A percentile compares a stretch with the other conserved stretches of the same genome.
Conservation (phyloP, 441 rosid genomes). For the Brassica balearica region DNA sequence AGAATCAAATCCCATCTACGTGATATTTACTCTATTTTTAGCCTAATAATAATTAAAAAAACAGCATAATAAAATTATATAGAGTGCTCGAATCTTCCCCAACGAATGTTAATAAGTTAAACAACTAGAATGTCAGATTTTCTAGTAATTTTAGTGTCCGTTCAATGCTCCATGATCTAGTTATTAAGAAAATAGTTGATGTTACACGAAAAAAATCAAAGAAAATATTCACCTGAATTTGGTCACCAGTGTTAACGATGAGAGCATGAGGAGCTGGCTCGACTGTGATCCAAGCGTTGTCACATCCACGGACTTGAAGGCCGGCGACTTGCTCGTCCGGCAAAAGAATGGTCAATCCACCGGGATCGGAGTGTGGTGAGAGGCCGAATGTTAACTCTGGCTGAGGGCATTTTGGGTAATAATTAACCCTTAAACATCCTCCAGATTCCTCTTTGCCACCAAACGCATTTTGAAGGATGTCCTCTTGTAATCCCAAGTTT, state of each 20-base stretch:
- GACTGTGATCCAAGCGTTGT: conserved; percentile 65
- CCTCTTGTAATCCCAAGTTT: conserved; percentile 67
- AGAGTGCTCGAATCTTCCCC: neutral
- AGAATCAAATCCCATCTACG: conserved; percentile 27
- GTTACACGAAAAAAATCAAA: neutral
- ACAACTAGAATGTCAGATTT: neutral
- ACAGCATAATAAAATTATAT: neutral
- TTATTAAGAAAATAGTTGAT: neutral
- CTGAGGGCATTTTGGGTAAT: conserved; percentile 85
- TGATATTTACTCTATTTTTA: conserved; percentile 17
- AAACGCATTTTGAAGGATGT: conserved; percentile 63
- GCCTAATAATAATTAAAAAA: neutral
- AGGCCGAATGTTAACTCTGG: conserved; percentile 83
- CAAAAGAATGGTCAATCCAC: conserved; percentile 81
- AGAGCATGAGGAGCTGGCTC: conserved; percentile 69
- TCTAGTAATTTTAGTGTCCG: neutral
- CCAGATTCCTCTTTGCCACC: conserved; percentile 69
- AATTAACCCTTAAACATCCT: conserved; percentile 76
- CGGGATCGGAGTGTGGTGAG: conserved; percentile 90
- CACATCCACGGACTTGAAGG: conserved; percentile 66
- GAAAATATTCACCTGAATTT: conserved; percentile 61
- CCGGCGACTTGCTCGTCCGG: conserved; percentile 73
- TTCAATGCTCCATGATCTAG: neutral
- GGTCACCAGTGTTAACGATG: conserved; percentile 82
- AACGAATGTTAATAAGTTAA: neutral